These are phyloP conservation scores for Xylaria scruposa DNA, from an alignment of 495 filamentous ascomycete species.

Conservation along the genomic window DNA sequence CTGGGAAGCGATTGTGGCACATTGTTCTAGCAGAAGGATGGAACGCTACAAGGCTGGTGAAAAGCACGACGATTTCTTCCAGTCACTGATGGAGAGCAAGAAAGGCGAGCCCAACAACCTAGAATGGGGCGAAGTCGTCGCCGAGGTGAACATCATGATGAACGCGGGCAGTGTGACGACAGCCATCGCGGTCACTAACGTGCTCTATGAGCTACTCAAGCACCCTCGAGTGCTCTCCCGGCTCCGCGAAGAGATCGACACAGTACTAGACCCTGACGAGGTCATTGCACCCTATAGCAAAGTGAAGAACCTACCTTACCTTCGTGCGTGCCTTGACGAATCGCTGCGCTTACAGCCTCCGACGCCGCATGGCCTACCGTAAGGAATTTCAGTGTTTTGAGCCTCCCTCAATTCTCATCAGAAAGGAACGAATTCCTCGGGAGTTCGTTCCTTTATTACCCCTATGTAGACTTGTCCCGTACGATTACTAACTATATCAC, in stretches of 20 bases:
- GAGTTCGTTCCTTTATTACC: neutral
- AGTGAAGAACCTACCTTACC: constrained; percentile 50
- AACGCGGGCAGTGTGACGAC: constrained; percentile 63
- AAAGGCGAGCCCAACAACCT: constrained; percentile 39
- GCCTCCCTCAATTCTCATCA: neutral
- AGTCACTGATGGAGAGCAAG: constrained; percentile 62
- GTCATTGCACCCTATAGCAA: constrained; percentile 32
- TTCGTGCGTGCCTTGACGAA: constrained; percentile 65
- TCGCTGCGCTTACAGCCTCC: constrained; percentile 60
- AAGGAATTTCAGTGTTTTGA: neutral
- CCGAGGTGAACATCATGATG: constrained; percentile 46
- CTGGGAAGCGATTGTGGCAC: constrained; percentile 51
- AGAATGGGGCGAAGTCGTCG: constrained; percentile 44
- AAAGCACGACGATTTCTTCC: constrained; percentile 64
- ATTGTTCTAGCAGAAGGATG: constrained; percentile 45
- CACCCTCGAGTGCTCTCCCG: constrained; percentile 47
- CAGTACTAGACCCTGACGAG: constrained; percentile 59
- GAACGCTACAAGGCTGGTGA: constrained; percentile 57
- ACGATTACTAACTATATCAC: neutral
- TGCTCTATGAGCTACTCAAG: constrained; percentile 56
- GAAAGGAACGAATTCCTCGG: neutral
- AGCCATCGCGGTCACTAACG: constrained; percentile 56
- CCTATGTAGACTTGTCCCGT: neutral
- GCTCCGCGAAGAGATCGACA: constrained; percentile 57
- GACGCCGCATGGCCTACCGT: constrained; percentile 51